phyloP scores from a whole-genome alignment of 225 moss, liverwort and hornwort species.

The Climacium dendroides region DNA sequence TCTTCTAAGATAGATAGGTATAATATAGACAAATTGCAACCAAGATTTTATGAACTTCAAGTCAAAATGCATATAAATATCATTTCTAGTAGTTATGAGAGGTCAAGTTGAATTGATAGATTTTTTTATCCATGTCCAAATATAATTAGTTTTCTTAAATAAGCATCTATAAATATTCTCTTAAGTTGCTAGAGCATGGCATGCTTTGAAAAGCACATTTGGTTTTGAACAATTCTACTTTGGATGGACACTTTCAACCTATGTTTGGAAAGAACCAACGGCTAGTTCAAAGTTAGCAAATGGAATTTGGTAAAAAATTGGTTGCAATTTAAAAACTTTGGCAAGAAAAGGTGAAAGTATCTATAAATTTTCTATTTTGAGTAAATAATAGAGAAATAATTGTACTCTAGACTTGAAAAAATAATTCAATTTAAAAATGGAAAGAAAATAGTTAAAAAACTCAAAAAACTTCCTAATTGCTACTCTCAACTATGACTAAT shows the following conservation, averaged over 20 bases:
- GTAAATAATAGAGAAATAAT: no score
- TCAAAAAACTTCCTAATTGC: no score
- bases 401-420: no score
- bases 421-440: no score
- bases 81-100: background rate
- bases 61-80: background rate
- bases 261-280: no score
- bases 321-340: no score
- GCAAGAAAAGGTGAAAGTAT: no score
- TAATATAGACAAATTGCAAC: background rate
- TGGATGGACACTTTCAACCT: fast-evolving
- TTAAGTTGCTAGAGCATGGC: background rate
- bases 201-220: background rate
- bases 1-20: background rate
- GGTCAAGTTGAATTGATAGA: background rate
- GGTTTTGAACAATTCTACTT: background rate
- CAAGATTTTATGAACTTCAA: background rate
- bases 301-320: no score
- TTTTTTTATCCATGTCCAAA: fast-evolving
- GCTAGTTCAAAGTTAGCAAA: no score
- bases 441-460: no score
- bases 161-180: background rate
- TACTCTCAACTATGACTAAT: background rate
- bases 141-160: background rate
- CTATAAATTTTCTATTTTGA: no score